Percentiles rank a stretch among this genome's conserved stretches.
Conservation (phyloP, 139 green algal species). For the Diplosphaera chodatii region DNA sequence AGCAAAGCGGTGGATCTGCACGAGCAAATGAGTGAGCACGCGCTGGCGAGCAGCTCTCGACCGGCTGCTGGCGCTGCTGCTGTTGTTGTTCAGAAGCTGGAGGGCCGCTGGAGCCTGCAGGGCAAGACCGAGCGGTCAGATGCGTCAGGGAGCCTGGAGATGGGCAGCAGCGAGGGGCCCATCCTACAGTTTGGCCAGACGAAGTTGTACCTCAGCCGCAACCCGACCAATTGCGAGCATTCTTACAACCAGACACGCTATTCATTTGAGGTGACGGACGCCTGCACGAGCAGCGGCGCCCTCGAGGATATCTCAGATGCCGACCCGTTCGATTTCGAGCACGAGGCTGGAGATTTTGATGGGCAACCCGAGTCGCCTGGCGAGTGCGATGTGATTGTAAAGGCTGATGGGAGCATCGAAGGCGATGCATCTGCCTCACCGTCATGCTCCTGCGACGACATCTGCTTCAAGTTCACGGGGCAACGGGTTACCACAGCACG, state of each 20-base stretch:
- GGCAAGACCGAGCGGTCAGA: background rate
- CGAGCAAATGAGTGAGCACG: too few species aligned
- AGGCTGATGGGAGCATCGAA: background rate
- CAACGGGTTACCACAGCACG: too few species aligned
- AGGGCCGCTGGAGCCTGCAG: background rate
- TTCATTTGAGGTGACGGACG: background rate
- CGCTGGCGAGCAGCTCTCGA: too few species aligned
- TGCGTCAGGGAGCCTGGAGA: background rate
- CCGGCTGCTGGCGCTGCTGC: too few species aligned
- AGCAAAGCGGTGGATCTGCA: too few species aligned
- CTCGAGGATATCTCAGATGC: background rate
- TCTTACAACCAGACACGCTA: background rate
- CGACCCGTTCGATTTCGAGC: background rate
- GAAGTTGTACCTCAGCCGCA: background rate
- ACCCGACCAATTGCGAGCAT: background rate
- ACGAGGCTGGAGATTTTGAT: background rate
- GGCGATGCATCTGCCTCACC: background rate
- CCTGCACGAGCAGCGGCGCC: background rate
- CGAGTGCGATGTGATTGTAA: background rate
- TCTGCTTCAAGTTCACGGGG: too few species aligned
- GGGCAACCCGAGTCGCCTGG: background rate
- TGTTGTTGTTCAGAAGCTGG: background rate
- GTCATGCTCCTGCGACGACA: too few species aligned
- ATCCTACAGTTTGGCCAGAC: background rate
- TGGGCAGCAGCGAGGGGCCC: background rate